phyloP scores from a whole-genome alignment of 768 basidiomycete genomes.

The Hemileccinum impolitum region DNA sequence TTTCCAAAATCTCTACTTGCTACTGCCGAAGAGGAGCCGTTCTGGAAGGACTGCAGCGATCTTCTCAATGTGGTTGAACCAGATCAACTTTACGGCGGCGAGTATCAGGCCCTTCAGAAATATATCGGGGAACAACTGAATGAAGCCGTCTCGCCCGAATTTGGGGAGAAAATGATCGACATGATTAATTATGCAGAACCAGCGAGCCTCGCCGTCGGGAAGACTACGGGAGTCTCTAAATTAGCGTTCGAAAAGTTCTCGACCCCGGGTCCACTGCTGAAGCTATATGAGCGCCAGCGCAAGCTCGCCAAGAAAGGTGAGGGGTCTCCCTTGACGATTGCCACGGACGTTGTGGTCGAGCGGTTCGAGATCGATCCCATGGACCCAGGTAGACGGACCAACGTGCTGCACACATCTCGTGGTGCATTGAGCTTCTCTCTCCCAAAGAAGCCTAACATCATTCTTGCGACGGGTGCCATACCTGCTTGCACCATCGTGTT shows the following conservation, averaged over 20 bases:
- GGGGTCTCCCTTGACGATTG: conserved; percentile 18
- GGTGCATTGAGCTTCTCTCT: conserved; percentile 12
- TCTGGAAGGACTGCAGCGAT: conserved; percentile 1
- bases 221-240: conserved; percentile 3
- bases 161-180: background rate
- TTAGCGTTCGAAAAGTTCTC: conserved; percentile 18
- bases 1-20: conserved; percentile 11
- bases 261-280: conserved; percentile 15
- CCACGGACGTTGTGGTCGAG: conserved; percentile 8
- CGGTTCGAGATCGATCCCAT: conserved; percentile 11
- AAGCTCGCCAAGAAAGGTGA: conserved; percentile 2
- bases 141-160: background rate
- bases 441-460: conserved; percentile 12
- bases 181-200: background rate
- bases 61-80: conserved; percentile 5
- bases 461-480: conserved; percentile 19
- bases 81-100: background rate
- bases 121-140: conserved; percentile 1
- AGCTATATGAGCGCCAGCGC: conserved; percentile 13
- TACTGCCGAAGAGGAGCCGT: background rate
- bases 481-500: conserved; percentile 17
- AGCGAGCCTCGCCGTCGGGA: conserved; percentile 13
- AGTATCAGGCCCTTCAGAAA: conserved; percentile 3
- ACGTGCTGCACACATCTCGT: conserved; percentile 16
- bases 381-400: conserved; percentile 1